These are phyloP conservation scores for Fusarium sp. DNA, from an alignment of 2,329 filamentous ascomycete genomes.

Conservation along the genomic window DNA sequence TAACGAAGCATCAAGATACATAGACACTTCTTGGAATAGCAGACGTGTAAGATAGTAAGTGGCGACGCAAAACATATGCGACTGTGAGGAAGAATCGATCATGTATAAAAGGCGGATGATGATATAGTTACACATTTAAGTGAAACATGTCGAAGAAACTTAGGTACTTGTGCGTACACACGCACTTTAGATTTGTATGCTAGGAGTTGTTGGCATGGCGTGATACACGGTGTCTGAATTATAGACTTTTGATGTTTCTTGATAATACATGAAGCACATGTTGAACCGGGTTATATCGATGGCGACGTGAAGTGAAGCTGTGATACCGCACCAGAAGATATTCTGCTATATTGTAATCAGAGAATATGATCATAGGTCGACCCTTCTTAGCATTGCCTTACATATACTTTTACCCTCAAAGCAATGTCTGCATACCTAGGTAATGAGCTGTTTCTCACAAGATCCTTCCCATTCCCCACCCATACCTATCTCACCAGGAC, in stretches of 20 bases:
- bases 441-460: conserved; percentile 40
- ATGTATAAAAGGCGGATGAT: conserved; percentile 33
- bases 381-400: background rate
- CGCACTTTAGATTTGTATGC: conserved; percentile 4
- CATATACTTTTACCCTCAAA: background rate
- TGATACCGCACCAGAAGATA: background rate
- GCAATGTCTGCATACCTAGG: background rate
- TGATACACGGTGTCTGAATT: conserved; percentile 15
- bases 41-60: conserved; percentile 26
- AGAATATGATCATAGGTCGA: background rate
- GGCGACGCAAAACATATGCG: conserved; percentile 8
- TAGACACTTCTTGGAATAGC: conserved; percentile 27
- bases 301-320: background rate
- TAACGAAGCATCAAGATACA: conserved; percentile 29
- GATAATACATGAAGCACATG: background rate
- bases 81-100: background rate
- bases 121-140: conserved; percentile 5
- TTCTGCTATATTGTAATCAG: too few species aligned
- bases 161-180: conserved; percentile 2
- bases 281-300: background rate
- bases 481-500: conserved; percentile 12
- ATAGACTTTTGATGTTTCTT: conserved; percentile 1
- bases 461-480: conserved; percentile 24
- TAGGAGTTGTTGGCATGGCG: conserved; percentile 19
- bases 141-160: conserved; percentile 4